A percentile compares a stretch with the other conserved stretches of the same genome.
Conservation (phyloP, 371 early-diverging fungal genomes). For the Phascolomyces articulosus region DNA sequence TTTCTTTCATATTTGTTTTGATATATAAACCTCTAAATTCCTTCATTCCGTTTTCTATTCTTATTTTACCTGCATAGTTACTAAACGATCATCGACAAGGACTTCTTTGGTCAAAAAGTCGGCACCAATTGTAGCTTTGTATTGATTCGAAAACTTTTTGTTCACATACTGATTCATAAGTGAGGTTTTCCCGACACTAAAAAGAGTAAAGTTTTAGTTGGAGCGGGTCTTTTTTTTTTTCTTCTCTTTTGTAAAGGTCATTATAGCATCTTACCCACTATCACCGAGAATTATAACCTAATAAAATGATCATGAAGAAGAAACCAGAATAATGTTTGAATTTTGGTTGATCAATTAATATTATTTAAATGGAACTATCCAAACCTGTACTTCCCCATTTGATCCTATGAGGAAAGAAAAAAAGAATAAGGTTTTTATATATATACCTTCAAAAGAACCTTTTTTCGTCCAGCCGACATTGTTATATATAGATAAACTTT, state of each 20-base stretch:
- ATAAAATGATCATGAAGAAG: too few species aligned
- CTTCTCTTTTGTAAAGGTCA: not conserved
- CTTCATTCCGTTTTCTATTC: too few species aligned
- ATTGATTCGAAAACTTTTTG: slow-evolving; percentile 97
- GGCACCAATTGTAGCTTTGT: slow-evolving; percentile 99
- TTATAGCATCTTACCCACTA: slow-evolving; percentile 69
- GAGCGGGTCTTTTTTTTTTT: not conserved
- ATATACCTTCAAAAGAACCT: slow-evolving; percentile 65
- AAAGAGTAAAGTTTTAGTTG: not conserved
- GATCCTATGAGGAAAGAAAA: not conserved
- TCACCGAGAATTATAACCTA: slow-evolving; percentile 92
- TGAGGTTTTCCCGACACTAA: slow-evolving; percentile 94
- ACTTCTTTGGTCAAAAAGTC: slow-evolving; percentile 99
- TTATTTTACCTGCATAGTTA: slow-evolving; percentile 85
- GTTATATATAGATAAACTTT: slow-evolving; percentile 1
- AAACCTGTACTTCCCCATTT: not conserved
- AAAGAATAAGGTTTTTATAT: too few species aligned
- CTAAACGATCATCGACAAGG: slow-evolving; percentile 83
- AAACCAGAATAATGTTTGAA: too few species aligned
- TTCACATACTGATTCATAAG: slow-evolving; percentile 99
- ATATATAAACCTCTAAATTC: not conserved
- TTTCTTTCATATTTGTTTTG: too few species aligned
- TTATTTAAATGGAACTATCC: too few species aligned
- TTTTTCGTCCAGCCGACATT: slow-evolving; percentile 58
- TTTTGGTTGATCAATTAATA: too few species aligned